These are phyloP conservation scores for Viridothelium virens DNA, from an alignment of 495 filamentous ascomycete genomes.

Conservation along the genomic window DNA sequence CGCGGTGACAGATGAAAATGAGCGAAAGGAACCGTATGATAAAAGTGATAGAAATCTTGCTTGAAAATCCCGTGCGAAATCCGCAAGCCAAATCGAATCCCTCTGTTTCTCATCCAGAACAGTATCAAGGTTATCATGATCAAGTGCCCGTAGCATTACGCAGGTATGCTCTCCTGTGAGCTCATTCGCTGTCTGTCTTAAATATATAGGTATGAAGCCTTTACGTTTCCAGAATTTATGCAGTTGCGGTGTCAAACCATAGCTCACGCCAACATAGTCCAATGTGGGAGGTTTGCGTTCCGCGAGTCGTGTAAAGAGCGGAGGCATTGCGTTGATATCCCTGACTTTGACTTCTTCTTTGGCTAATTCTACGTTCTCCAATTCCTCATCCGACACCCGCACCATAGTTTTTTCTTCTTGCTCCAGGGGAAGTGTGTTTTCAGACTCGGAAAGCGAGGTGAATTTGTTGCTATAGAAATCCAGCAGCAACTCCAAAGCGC, in stretches of 20 bases:
- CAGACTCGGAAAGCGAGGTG: conserved; percentile 53
- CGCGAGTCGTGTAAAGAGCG: conserved; percentile 79
- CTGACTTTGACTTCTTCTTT: conserved; percentile 84
- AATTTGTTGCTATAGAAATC: conserved; percentile 97
- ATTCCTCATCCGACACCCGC: conserved; percentile 75
- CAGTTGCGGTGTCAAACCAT: conserved; percentile 77
- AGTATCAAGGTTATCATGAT: conserved; percentile 28
- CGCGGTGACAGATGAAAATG: conserved; percentile 72
- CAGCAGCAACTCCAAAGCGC: conserved; percentile 72
- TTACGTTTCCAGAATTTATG: conserved; percentile 96
- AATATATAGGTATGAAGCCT: conserved; percentile 82
- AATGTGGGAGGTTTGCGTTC: conserved; percentile 73
- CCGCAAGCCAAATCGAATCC: conserved; percentile 76
- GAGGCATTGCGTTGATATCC: conserved; percentile 85
- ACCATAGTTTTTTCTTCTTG: conserved; percentile 56
- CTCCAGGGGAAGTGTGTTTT: not conserved
- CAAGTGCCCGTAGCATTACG: conserved; percentile 82
- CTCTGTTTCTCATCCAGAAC: conserved; percentile 35
- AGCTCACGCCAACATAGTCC: conserved; percentile 93
- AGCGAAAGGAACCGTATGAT: conserved; percentile 75
- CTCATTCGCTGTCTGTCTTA: conserved; percentile 92
- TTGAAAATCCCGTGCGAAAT: conserved; percentile 89
- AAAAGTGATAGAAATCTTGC: conserved; percentile 78
- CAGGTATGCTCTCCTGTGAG: conserved; percentile 96
- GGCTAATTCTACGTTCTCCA: conserved; percentile 67